A percentile compares a stretch with the other conserved stretches of the same genome.
phyloP scores from a whole-genome alignment of 2,329 filamentous ascomycete genomes.

The Rhinocladiella mackenziei region DNA sequence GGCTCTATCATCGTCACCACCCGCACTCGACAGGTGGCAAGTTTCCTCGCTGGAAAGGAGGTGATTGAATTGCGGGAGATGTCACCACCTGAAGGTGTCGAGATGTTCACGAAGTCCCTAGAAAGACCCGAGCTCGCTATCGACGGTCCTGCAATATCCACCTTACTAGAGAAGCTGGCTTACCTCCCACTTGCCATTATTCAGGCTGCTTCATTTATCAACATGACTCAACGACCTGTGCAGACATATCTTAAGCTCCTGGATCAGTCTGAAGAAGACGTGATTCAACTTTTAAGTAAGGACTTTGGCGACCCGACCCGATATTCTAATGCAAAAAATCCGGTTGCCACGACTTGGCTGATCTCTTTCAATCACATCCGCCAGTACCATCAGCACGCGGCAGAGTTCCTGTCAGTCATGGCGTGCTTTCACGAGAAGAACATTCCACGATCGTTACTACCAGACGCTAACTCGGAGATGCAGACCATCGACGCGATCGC shows the following conservation, averaged over 20 bases:
- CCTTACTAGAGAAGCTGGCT: constrained; percentile 26
- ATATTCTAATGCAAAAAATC: constrained; percentile 33
- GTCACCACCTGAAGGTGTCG: not conserved
- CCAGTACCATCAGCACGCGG: constrained; percentile 32
- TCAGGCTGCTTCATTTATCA: constrained; percentile 29
- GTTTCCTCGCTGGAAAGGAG: not conserved
- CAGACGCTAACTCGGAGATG: constrained; percentile 25
- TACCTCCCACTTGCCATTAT: constrained; percentile 31
- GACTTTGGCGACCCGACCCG: constrained; percentile 34
- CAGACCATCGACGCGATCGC: constrained; percentile 33
- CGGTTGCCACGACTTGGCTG: constrained; percentile 38
- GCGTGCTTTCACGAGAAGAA: constrained; percentile 33
- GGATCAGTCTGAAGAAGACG: constrained; percentile 28
- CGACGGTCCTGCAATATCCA: not conserved
- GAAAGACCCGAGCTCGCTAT: not conserved
- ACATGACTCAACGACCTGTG: constrained; percentile 17
- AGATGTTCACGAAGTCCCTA: not conserved
- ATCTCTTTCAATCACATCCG: constrained; percentile 38
- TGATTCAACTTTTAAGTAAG: constrained; percentile 33
- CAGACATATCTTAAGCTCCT: constrained; percentile 27
- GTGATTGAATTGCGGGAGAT: not conserved
- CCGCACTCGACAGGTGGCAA: not conserved
- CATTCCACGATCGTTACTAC: constrained; percentile 37
- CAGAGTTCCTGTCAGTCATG: constrained; percentile 38
- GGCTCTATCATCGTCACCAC: not conserved